Evolutionary conservation across 139 green algal genomes (phyloP).

Genomic region (Chlamydomonas sphaeroides): DNA sequence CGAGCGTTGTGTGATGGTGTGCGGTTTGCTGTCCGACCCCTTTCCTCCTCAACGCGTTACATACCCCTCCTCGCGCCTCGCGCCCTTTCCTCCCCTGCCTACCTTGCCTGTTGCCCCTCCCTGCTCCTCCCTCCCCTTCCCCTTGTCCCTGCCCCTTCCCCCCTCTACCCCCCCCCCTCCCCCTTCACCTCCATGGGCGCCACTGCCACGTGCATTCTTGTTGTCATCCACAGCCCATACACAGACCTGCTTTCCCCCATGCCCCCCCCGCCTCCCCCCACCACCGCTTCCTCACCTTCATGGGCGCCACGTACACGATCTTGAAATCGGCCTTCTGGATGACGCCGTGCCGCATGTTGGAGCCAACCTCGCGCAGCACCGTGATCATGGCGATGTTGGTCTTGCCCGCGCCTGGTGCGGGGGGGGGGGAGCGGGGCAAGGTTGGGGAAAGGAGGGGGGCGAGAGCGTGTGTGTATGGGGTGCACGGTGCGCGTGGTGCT

Average conservation of each 20-base stretch:
- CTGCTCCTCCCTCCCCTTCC: too few species aligned
- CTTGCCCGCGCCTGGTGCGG: constrained; percentile 86
- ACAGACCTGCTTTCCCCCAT: constrained; percentile 66
- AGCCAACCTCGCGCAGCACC: constrained; percentile 87
- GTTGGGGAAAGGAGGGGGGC: background rate
- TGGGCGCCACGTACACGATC: constrained; percentile 98
- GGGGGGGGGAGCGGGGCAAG: background rate
- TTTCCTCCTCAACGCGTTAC: too few species aligned
- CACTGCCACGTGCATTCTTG: background rate
- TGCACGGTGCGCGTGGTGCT: too few species aligned
- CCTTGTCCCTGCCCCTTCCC: too few species aligned
- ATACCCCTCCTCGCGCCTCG: too few species aligned
- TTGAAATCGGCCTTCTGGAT: constrained; percentile 84
- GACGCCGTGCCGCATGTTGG: constrained; percentile 79
- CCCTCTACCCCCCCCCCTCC: too few species aligned
- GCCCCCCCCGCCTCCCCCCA: constrained; percentile 40
- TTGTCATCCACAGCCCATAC: background rate
- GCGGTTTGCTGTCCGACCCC: too few species aligned
- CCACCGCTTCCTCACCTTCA: constrained; percentile 78
- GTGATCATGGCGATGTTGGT: constrained; percentile 99
- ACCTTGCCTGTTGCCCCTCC: too few species aligned
- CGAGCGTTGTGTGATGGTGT: too few species aligned
- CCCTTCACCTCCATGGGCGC: too few species aligned
- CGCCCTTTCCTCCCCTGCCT: too few species aligned
- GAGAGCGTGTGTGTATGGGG: too few species aligned